Percentiles rank a stretch among this genome's conserved stretches.
Evolutionary conservation across 169 alveolate species (phyloP).

Genomic region (Plasmodium malariae): DNA sequence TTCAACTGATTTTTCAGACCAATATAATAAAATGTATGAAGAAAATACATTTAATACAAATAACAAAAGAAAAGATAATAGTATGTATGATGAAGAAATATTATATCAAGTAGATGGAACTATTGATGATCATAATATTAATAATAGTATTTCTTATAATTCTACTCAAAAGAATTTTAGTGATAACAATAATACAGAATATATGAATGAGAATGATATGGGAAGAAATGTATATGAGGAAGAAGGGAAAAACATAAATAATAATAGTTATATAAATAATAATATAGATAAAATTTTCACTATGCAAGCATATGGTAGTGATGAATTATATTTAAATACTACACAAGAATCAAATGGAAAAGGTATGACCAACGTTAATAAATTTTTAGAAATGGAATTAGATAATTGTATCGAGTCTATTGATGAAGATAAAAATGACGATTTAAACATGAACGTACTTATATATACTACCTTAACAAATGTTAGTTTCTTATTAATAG

Average conservation of each 20-base stretch:
- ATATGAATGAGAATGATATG: background rate
- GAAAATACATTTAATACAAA: background rate
- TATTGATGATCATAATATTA: background rate
- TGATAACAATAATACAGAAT: background rate
- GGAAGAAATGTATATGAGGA: background rate
- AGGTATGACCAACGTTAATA: constrained; percentile 2
- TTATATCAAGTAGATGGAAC: background rate
- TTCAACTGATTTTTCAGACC: background rate
- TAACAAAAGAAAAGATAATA: background rate
- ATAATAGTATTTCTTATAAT: background rate
- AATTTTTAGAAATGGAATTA: constrained; percentile 30
- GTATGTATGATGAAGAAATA: constrained; percentile 6
- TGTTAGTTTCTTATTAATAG: constrained; percentile 17
- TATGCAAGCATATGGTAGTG: background rate
- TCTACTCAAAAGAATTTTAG: background rate
- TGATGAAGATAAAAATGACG: constrained; percentile 16
- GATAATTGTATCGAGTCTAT: constrained; percentile 34
- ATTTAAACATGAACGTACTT: constrained; percentile 6
- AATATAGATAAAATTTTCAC: constrained; percentile 29
- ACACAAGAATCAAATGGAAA: constrained; percentile 2
- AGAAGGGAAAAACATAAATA: background rate
- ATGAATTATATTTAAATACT: background rate
- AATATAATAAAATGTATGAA: background rate
- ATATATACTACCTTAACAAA: constrained; percentile 23
- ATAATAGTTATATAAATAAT: constrained; percentile 27